These are phyloP conservation scores for Aspergillus texensis DNA, from an alignment of 2,329 filamentous ascomycete species.

Conservation along the genomic window DNA sequence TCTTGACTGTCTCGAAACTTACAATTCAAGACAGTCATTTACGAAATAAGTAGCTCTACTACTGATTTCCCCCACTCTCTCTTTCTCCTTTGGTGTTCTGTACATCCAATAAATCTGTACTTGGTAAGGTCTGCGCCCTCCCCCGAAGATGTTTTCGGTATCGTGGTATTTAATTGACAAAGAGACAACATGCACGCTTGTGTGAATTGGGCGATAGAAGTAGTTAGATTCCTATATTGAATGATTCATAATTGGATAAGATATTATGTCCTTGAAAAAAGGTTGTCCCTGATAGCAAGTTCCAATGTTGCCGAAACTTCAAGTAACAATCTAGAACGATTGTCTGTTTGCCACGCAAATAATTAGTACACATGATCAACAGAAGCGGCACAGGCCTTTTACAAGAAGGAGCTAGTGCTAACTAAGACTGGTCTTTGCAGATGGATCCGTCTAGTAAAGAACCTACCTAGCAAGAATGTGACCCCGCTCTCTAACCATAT, in stretches of 20 bases:
- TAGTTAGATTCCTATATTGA: background rate
- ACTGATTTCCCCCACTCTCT: background rate
- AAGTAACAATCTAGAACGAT: background rate
- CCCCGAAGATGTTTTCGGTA: background rate
- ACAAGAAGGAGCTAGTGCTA: background rate
- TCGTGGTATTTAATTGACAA: background rate
- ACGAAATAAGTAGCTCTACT: background rate
- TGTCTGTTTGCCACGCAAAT: background rate
- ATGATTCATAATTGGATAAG: background rate
- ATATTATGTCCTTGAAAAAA: too few relatives aligned
- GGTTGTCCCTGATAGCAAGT: background rate
- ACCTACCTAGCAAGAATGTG: background rate
- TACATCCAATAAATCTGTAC: background rate
- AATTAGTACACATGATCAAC: background rate
- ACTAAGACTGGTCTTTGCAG: background rate
- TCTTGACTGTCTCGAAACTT: background rate
- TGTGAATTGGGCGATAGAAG: background rate
- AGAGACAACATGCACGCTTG: background rate
- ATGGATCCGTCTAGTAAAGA: background rate
- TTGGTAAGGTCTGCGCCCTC: background rate
- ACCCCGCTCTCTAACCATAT: constrained; percentile 4
- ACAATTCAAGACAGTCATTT: background rate
- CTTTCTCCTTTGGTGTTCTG: background rate
- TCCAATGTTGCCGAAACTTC: background rate
- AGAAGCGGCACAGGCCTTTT: background rate